Conservation (phyloP, 345 rosid species). For the Psidium friedrichsthalianum region DNA sequence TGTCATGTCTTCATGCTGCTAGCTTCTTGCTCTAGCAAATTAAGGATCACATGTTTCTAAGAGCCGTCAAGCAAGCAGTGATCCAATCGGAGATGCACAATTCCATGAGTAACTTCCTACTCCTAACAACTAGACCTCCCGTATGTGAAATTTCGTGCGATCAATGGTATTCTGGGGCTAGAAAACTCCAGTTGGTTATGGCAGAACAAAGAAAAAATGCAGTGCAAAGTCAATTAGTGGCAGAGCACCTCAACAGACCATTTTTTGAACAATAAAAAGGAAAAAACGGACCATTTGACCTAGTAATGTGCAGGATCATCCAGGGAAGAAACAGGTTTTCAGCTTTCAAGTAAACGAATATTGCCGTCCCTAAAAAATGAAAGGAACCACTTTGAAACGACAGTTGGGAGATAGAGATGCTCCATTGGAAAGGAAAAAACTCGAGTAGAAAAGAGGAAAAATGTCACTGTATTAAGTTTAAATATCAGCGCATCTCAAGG, state of each 20-base stretch:
- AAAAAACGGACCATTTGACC: not conserved
- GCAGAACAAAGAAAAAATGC: not conserved
- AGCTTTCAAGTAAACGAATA: not conserved
- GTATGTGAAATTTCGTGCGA: not conserved
- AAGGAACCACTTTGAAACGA: not conserved
- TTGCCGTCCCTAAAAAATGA: not conserved
- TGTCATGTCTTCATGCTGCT: not conserved
- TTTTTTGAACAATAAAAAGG: too few relatives aligned
- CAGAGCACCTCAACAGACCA: not conserved
- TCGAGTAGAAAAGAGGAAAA: not conserved
- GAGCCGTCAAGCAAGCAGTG: not conserved
- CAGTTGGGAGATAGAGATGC: not conserved
- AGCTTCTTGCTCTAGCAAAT: not conserved
- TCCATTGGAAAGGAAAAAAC: not conserved
- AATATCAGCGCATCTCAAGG: not conserved
- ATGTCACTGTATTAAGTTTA: not conserved
- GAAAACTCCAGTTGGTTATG: not conserved
- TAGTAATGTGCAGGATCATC: not conserved
- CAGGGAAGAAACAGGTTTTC: not conserved
- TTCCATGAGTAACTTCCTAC: not conserved
- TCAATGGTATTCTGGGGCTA: not conserved
- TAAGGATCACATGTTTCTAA: not conserved
- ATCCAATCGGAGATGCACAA: not conserved
- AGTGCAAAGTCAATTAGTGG: not conserved
- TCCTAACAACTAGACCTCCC: not conserved